Evolutionary conservation across 2,329 filamentous ascomycete species (phyloP).

Genomic region (Alternaria panax): DNA sequence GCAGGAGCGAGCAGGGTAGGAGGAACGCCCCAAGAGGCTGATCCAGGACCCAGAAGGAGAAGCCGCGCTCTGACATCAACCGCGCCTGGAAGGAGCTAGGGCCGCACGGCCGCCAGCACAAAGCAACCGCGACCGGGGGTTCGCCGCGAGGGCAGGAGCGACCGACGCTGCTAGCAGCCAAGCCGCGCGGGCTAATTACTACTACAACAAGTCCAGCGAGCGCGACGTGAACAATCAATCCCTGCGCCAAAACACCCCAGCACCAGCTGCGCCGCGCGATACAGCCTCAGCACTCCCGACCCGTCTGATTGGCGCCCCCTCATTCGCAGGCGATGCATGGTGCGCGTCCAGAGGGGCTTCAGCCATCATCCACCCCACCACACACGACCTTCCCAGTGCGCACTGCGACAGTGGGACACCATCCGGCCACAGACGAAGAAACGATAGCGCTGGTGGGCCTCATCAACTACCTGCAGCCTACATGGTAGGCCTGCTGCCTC

Average conservation of each 20-base stretch:
- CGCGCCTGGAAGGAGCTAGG: constrained; percentile 36
- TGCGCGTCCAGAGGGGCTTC: constrained; percentile 19
- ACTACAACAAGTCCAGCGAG: constrained; percentile 1
- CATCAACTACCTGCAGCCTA: constrained; percentile 27
- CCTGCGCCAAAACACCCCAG: constrained; percentile 10
- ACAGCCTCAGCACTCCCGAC: constrained; percentile 23
- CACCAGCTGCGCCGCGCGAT: constrained; percentile 18
- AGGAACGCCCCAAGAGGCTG: constrained; percentile 47
- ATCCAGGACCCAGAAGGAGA: constrained; percentile 51
- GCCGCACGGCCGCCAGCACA: constrained; percentile 29
- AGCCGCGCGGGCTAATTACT: constrained; percentile 13
- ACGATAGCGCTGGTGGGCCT: constrained; percentile 33
- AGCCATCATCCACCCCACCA: constrained; percentile 17
- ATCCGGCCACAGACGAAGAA: constrained; percentile 31
- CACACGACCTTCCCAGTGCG: constrained; percentile 7
- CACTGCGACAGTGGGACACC: constrained; percentile 24
- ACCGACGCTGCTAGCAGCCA: constrained; percentile 14
- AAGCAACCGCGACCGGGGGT: constrained; percentile 31
- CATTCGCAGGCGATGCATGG: constrained; percentile 13
- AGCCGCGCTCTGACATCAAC: constrained; percentile 49
- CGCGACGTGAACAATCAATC: constrained; percentile 17
- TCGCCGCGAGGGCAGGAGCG: constrained; percentile 9
- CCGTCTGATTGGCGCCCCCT: constrained; percentile 8
- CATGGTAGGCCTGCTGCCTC: constrained; percentile 15
- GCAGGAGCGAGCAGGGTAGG: constrained; percentile 32